Percentiles rank a stretch among this genome's conserved stretches.
These are phyloP conservation scores for Musa acuminata DNA, from an alignment of 176 grass and related monocot genomes.

Conservation along the genomic window DNA sequence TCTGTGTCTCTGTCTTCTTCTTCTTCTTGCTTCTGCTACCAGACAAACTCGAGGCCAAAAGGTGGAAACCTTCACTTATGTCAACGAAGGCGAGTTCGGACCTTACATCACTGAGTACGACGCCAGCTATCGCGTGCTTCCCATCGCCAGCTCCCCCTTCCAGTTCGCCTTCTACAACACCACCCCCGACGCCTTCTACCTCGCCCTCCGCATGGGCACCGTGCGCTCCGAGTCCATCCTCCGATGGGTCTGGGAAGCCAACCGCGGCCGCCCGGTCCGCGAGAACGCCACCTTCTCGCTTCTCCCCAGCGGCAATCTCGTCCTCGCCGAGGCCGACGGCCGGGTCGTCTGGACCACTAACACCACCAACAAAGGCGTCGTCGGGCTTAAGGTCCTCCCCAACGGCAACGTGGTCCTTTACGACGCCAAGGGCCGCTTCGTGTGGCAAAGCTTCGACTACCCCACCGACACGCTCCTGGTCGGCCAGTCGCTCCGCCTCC, in stretches of 20 bases:
- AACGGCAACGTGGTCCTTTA: constrained; percentile 34
- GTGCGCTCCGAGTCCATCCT: constrained; percentile 27
- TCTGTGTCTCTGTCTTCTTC: neutral
- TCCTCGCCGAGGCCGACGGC: constrained; percentile 33
- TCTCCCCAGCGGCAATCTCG: constrained; percentile 28
- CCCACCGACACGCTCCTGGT: constrained; percentile 38
- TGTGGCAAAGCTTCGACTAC: constrained; percentile 40
- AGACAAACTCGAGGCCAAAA: neutral
- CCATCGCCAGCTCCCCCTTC: constrained; percentile 15
- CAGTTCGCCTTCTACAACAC: constrained; percentile 30
- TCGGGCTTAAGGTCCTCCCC: constrained; percentile 26
- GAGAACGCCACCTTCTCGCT: constrained; percentile 48
- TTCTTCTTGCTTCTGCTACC: neutral
- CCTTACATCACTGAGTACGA: constrained; percentile 35
- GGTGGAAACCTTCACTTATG: constrained; percentile 37
- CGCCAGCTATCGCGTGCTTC: constrained; percentile 35
- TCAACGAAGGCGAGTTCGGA: constrained; percentile 33
- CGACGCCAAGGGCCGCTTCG: constrained; percentile 11
- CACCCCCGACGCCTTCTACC: constrained; percentile 26
- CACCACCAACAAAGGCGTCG: constrained; percentile 29
- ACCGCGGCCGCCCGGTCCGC: constrained; percentile 25
- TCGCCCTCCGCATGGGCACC: constrained; percentile 41
- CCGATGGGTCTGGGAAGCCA: constrained; percentile 41
- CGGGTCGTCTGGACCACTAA: constrained; percentile 25
- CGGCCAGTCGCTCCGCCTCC: constrained; percentile 20